phyloP scores from a whole-genome alignment of 371 early-diverging fungal genomes.

The Rhizopus sp. region DNA sequence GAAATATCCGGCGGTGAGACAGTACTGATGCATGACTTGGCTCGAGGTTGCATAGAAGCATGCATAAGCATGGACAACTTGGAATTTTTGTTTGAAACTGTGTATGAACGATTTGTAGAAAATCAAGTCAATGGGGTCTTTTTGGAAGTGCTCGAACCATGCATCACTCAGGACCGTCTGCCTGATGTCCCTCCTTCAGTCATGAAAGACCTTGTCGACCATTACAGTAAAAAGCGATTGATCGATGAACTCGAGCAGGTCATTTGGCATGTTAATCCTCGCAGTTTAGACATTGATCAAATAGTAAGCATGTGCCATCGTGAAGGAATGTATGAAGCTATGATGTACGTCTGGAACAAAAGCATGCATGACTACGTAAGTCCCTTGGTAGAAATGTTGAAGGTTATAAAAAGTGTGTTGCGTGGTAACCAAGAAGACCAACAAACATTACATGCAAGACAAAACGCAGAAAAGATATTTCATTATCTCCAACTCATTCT shows the following conservation, averaged over 20 bases:
- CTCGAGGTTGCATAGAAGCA: conserved; percentile 64
- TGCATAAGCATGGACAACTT: conserved; percentile 68
- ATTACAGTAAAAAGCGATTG: conserved; percentile 59
- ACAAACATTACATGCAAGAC: conserved; percentile 17
- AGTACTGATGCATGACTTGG: conserved; percentile 56
- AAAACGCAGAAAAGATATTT: conserved; percentile 66
- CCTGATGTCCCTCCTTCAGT: conserved; percentile 66
- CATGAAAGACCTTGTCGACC: conserved; percentile 69
- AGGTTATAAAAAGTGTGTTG: conserved; percentile 59
- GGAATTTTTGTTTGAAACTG: conserved; percentile 72
- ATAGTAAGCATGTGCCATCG: conserved; percentile 67
- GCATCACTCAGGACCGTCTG: conserved; percentile 62
- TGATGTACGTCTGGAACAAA: conserved; percentile 80
- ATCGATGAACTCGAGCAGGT: conserved; percentile 69
- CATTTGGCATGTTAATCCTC: conserved; percentile 76
- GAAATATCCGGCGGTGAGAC: conserved; percentile 49
- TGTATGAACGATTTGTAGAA: conserved; percentile 73
- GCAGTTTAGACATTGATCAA: conserved; percentile 74
- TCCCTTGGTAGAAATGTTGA: conserved; percentile 75
- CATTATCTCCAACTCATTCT: conserved; percentile 73
- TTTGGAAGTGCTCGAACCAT: conserved; percentile 67
- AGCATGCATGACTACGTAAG: conserved; percentile 80
- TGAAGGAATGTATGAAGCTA: conserved; percentile 68
- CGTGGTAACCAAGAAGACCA: conserved; percentile 26
- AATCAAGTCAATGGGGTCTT: conserved; percentile 59